These are phyloP conservation scores for Teunomyces gatunensis DNA, from an alignment of 805 yeast genomes.

Conservation along the genomic window DNA sequence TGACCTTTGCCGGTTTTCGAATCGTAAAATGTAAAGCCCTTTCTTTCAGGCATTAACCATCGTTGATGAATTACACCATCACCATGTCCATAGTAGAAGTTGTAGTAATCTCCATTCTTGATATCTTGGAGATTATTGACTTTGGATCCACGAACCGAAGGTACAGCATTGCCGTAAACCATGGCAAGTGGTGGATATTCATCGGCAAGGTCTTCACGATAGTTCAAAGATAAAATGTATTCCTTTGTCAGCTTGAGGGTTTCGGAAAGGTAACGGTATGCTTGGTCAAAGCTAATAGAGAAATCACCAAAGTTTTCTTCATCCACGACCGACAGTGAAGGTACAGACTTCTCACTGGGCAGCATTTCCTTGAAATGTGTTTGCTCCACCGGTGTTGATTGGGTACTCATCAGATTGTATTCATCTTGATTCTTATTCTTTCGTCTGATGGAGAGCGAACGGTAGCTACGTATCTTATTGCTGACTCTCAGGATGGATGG, in stretches of 20 bases:
- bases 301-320: constrained; percentile 8
- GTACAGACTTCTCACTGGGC: background rate
- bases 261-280: constrained; percentile 60
- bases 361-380: background rate
- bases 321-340: constrained; percentile 1
- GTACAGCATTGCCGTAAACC: constrained; percentile 77
- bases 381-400: background rate
- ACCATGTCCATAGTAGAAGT: constrained; percentile 83
- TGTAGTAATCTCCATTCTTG: constrained; percentile 66
- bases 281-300: constrained; percentile 49
- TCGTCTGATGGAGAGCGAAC: constrained; percentile 8
- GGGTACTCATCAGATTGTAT: background rate
- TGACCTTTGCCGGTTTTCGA: constrained; percentile 39
- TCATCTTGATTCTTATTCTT: background rate
- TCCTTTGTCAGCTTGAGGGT: constrained; percentile 59
- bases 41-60: constrained; percentile 75
- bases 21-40: constrained; percentile 52
- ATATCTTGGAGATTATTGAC: constrained; percentile 64
- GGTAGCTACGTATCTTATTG: constrained; percentile 25
- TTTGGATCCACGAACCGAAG: constrained; percentile 79
- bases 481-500: constrained; percentile 27
- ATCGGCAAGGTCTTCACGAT: constrained; percentile 41
- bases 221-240: constrained; percentile 56
- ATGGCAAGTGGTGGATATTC: constrained; percentile 81
- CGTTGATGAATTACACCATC: constrained; percentile 89